Evolutionary conservation across 768 basidiomycete species (phyloP).

Genomic region (Sporobolomyces pararoseus): DNA sequence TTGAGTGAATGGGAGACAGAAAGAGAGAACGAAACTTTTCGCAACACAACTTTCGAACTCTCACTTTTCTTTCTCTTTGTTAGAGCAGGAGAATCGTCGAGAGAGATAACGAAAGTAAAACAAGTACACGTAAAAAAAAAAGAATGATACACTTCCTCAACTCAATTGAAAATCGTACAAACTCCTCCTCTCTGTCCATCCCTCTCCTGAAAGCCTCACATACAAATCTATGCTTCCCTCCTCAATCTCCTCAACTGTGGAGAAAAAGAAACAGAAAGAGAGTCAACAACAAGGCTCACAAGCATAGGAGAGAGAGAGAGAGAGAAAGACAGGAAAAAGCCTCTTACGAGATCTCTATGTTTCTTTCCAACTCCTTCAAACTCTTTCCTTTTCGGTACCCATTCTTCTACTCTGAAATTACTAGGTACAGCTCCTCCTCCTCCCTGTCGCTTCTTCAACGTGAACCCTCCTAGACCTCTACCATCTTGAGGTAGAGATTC

Average conservation of each 20-base stretch:
- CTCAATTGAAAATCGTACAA: background rate
- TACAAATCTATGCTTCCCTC: background rate
- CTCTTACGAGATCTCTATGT: constrained; percentile 31
- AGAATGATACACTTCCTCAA: background rate
- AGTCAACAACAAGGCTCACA: no score
- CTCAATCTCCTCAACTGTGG: constrained; percentile 14
- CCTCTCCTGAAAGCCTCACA: background rate
- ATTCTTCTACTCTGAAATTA: constrained; percentile 30
- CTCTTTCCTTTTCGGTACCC: constrained; percentile 6
- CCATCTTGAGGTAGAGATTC: background rate
- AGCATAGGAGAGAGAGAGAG: background rate
- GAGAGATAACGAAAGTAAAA: no score
- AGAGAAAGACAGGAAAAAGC: no score
- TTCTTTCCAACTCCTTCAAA: constrained; percentile 16
- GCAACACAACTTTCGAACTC: background rate
- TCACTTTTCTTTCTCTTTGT: no score
- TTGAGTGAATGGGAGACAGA: background rate
- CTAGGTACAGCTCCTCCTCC: background rate
- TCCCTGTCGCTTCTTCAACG: background rate
- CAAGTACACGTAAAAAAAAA: background rate
- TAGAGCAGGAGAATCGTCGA: no score
- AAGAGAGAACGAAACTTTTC: background rate
- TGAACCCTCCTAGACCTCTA: background rate
- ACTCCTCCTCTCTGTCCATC: background rate
- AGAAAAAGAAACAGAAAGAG: background rate